Base-by-base conservation (phyloP, 352 stramenopile species). In the Pythium myriotylum region DNA sequence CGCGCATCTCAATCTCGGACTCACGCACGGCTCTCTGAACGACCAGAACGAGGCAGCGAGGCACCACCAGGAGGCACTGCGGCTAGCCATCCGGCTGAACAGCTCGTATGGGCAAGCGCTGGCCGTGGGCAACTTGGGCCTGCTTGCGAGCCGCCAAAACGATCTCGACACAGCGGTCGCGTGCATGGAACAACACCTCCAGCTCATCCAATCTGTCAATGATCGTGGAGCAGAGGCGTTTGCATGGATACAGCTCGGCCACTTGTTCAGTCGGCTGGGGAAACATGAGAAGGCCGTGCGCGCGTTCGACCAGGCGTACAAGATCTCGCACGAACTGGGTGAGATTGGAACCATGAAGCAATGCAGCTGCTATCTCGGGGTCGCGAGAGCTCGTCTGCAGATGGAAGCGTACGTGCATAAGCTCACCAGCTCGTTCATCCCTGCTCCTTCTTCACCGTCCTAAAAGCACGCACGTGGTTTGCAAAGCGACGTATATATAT, bases 181-280 rank as follows among this genome's bases (percentile, higher is more conserved):
- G 7, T 97, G 88, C 57, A 86, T 97, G 68, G 89, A 97, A 54
- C 89, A 96, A 71, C 87, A 96, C 61, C 57, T 97, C 10, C 88
- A 97, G 67, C 80, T 96, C 12, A 86, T 94, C 20, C 87, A 96
- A 68, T 88, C 81, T 26, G 79, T 96, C 17, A 82, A 81, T 33
- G 87, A 96, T 63, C 76, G 71, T 10, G 65, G 81, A 14, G 85
- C 76, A 0, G 88, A 97, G 62, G 79, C 83, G 9, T 93, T 92
- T 48, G 84, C 88, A 9, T 96, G 85, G 86, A 91, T 94, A 51
- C 86, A 94, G 46, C 72, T 97, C 1, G 88, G 88, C 0, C 70
- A 94, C 32, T 67, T 97, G 20, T 84, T 81, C 26, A 88, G 76
- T 51, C 77, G 76, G 26, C 23, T 64, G 8, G 71, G 65, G 4